Conservation (phyloP, 768 basidiomycete species). For the Termitomyces sp. region DNA sequence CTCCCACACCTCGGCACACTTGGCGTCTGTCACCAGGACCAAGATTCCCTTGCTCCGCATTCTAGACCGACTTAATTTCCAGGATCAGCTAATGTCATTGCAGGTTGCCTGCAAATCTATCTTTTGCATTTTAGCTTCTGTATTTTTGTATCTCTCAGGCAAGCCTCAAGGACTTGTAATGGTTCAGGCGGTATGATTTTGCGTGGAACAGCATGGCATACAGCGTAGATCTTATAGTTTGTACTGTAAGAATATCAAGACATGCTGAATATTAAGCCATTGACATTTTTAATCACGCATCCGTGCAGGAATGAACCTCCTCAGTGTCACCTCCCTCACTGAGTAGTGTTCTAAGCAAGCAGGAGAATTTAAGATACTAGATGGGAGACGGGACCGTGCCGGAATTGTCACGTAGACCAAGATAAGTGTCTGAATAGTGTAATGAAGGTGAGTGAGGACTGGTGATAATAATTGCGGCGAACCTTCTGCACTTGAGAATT, state of each 20-base stretch:
- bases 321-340: constrained; percentile 76
- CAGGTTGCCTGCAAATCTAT: constrained; percentile 8
- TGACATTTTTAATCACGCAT: constrained; percentile 68
- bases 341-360: constrained; percentile 73
- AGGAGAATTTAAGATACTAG: constrained; percentile 56
- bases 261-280: constrained; percentile 2
- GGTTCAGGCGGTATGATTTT: not conserved
- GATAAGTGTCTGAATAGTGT: constrained; percentile 71
- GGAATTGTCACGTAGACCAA: constrained; percentile 93
- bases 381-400: constrained; percentile 50
- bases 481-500: constrained; percentile 98
- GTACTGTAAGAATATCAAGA: constrained; percentile 5
- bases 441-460: not conserved
- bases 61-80: constrained; percentile 1
- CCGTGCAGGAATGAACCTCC: constrained; percentile 85
- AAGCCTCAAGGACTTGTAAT: constrained; percentile 1
- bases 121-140: constrained; percentile 1
- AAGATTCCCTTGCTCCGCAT: constrained; percentile 2
- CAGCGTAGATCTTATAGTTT: constrained; percentile 4
- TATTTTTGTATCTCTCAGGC: constrained; percentile 4
- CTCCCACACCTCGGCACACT: constrained; percentile 6
- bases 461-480: not conserved
- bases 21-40: constrained; percentile 2
- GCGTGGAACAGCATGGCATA: not conserved
- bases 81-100: constrained; percentile 6